Conservation (phyloP, 2,329 filamentous ascomycete genomes). For the Graphiopsis chlorocephala region DNA sequence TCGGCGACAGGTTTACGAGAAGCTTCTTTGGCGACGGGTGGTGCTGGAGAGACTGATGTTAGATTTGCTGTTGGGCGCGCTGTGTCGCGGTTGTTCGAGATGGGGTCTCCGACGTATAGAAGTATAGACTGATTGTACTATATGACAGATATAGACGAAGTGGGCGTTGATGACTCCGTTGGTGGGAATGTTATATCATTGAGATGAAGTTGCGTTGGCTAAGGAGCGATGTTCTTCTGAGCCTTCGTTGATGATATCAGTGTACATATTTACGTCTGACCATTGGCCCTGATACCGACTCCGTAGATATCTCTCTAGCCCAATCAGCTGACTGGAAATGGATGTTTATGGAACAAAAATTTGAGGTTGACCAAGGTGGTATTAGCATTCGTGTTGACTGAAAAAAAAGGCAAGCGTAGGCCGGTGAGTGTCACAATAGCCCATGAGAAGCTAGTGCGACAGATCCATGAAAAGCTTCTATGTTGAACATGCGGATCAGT, state of each 20-base stretch:
- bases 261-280: background rate
- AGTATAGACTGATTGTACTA: background rate
- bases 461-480: background rate
- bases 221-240: background rate
- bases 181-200: background rate
- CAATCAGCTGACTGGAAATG: background rate
- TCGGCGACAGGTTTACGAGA: conserved; percentile 28
- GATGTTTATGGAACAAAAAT: background rate
- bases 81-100: conserved; percentile 29
- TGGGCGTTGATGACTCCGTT: background rate
- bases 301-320: background rate
- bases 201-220: background rate
- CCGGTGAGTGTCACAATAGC: background rate
- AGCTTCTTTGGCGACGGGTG: conserved; percentile 28
- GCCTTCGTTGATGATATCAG: background rate
- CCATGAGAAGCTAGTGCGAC: background rate
- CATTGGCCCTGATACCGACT: background rate
- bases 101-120: conserved; percentile 22
- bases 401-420: too few species aligned
- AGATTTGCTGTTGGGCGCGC: conserved; percentile 30
- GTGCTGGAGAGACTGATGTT: conserved; percentile 32
- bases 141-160: background rate
- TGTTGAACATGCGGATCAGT: background rate
- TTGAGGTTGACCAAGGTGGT: too few species aligned
- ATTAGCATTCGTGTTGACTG: too few species aligned